Evolutionary conservation across 768 basidiomycete species (phyloP).

Genomic region (Leucocoprinus leucothites): DNA sequence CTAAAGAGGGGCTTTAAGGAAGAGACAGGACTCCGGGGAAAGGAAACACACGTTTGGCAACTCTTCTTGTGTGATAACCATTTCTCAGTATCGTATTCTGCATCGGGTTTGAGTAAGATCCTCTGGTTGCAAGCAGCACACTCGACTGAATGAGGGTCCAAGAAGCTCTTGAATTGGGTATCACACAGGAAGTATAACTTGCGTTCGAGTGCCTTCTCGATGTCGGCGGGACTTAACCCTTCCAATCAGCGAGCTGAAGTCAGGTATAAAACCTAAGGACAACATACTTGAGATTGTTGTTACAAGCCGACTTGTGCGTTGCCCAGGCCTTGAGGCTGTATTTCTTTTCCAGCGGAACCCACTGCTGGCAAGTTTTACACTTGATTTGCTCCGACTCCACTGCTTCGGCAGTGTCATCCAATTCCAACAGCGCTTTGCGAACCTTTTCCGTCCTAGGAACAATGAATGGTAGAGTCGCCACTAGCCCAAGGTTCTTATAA

Average conservation of each 20-base stretch:
- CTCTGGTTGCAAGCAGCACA: conserved; percentile 50
- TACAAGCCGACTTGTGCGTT: conserved; percentile 46
- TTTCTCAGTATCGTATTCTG: conserved; percentile 55
- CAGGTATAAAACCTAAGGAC: conserved; percentile 2
- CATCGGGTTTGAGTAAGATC: conserved; percentile 43
- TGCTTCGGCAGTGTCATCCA: conserved; percentile 49
- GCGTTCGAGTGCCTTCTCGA: conserved; percentile 60
- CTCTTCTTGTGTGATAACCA: conserved; percentile 63
- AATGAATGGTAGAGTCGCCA: conserved; percentile 24
- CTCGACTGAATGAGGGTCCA: conserved; percentile 36
- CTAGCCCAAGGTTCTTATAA: conserved; percentile 16
- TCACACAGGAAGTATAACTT: conserved; percentile 65
- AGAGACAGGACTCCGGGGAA: background rate
- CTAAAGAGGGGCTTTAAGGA: background rate
- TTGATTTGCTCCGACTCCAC: conserved; percentile 49
- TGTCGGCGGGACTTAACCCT: conserved; percentile 48
- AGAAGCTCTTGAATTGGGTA: conserved; percentile 49
- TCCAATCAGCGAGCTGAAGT: conserved; percentile 4
- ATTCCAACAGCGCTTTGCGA: conserved; percentile 42
- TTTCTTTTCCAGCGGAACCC: conserved; percentile 50
- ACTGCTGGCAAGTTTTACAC: conserved; percentile 61
- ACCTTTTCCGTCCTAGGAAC: conserved; percentile 37
- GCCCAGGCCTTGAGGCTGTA: conserved; percentile 56
- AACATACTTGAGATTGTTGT: conserved; percentile 34
- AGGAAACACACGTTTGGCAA: conserved; percentile 34